Base-by-base conservation (phyloP, 2,329 filamentous ascomycete genomes). In the Periconia sp. region DNA sequence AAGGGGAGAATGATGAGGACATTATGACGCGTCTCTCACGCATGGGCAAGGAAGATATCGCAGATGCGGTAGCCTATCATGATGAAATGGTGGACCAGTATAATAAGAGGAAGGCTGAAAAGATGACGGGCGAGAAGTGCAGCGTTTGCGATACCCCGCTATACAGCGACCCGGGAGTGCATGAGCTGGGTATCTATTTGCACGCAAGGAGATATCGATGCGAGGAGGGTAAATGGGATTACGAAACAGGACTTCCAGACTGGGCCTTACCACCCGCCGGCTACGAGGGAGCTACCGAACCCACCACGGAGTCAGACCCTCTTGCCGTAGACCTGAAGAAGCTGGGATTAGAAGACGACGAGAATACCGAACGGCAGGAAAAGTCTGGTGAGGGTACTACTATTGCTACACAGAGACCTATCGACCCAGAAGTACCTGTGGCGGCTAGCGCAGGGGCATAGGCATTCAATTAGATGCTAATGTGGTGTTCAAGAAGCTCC, bases 1-100 rank as follows among this genome's bases (percentile, higher is more conserved):
- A 78, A 15, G 80, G 81, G 18, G 86, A 90, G 43, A 84, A 86
- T 29, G 94, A 99, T 67, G 88, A 94, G 47, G 90, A 95, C 64
- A 87, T 99, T 56, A 92, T 99, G 67, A 85, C 85, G 15, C 83
- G 90, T 1, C 80, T 99, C 4, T 84, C 85, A 22, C 83, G 85
- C 22, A 96, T 99, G 90, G 94, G 94, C 54, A 97, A 97, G 70
- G 86, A 91, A 12, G 92, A 99, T 58, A 84, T 92, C 7, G 89
- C 92, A 1, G 87, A 95, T 61, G 91, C 94, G 0, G 86, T 95
- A 13, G 89, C 89, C 1, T 97, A 96, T 71, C 89, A 96, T 65
- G 89, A 96, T 63, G 89, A 94, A 58, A 92, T 96, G 83, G 86
- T 96, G 25, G 87, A 92, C 56, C 80, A 87, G 41, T 97, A 97